Evolutionary conservation across 2,329 filamentous ascomycete species (phyloP).

Genomic region (Colletotrichum incanum): DNA sequence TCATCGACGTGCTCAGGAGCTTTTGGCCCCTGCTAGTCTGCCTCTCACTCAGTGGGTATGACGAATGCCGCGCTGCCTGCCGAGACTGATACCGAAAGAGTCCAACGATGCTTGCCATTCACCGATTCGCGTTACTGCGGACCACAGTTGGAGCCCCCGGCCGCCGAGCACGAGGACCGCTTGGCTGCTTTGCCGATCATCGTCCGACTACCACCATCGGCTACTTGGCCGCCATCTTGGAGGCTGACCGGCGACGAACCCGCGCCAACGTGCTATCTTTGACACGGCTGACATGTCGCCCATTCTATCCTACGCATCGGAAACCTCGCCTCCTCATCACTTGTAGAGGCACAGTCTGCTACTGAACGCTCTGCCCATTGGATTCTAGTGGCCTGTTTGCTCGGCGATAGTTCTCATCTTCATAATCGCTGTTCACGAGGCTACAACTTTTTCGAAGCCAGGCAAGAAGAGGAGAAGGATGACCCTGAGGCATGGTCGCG

Average conservation of each 20-base stretch:
- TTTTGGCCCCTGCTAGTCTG: conserved; percentile 1
- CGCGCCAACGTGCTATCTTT: not conserved
- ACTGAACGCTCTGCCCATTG: not conserved
- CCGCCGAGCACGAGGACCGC: conserved; percentile 29
- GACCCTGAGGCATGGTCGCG: not conserved
- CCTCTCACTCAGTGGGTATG: conserved; percentile 16
- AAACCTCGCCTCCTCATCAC: not conserved
- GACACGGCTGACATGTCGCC: conserved; percentile 15
- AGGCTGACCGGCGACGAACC: conserved; percentile 16
- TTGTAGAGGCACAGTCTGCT: not conserved
- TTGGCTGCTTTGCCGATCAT: conserved; percentile 37
- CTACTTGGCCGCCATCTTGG: conserved; percentile 16
- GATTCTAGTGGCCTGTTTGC: not conserved
- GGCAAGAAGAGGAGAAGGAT: not conserved
- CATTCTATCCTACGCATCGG: too few relatives aligned
- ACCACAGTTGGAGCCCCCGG: conserved; percentile 14
- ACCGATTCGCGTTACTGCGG: not conserved
- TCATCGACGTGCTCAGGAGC: not conserved
- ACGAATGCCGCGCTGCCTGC: conserved; percentile 38
- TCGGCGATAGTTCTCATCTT: not conserved
- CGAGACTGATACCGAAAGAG: conserved; percentile 11
- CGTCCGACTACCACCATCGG: conserved; percentile 9
- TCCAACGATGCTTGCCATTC: conserved; percentile 2
- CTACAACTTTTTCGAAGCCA: not conserved
- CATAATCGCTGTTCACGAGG: not conserved